Base-by-base conservation (phyloP, 2,329 filamentous ascomycete species). In the Hymenotorrendiella dingleyae region DNA sequence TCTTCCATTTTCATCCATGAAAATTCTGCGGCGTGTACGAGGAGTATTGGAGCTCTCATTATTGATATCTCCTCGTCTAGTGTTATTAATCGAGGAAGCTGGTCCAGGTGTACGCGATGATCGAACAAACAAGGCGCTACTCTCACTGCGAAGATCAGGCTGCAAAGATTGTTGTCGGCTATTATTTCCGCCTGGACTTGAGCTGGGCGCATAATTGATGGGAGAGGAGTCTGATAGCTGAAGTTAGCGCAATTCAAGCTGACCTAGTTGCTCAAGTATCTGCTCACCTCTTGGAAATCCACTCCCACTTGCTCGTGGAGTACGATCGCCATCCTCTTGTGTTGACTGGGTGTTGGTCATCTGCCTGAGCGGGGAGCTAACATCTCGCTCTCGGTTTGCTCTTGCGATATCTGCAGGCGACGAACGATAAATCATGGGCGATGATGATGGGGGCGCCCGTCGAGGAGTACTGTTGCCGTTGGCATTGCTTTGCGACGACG, bases 141-240 rank as follows among this genome's bases (percentile, higher is more conserved):
- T 88, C 60, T 88, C 87, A 63, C 86, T 94, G 54, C 79, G 79
- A 48, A 87, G 71, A 60, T 91, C 82, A 40, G 85, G 83, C 52
- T 82, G 80, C 39, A 71, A 69, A 50, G 76, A 67, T 43, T 74
- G 65, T 50, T 54, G 49, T 36, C 47, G 44, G 69, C 60, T 46
- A 7, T 28, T 30, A 21, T 35, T 34, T 38, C 60, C 71, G n/a
- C 79, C 81, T 20, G 88, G 87, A 60, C 86, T 94, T 27, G 91
- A 95, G 64, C 88, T 95, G 26, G 88, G 81, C 43, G 87, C 86
- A 62, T 96, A 97, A 62, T 82, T 80, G 54, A 97, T 87, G 1
- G 91, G 91, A 1, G 91, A 97, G 0, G 91, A 97, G 59, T 90
- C 91, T 95, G n/a, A 26, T 21, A 8, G n/a, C 1, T n/a, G 40